A percentile compares a stretch with the other conserved stretches of the same genome.
Conservation (phyloP, 2,329 filamentous ascomycete genomes). For the Cytospora piceae region DNA sequence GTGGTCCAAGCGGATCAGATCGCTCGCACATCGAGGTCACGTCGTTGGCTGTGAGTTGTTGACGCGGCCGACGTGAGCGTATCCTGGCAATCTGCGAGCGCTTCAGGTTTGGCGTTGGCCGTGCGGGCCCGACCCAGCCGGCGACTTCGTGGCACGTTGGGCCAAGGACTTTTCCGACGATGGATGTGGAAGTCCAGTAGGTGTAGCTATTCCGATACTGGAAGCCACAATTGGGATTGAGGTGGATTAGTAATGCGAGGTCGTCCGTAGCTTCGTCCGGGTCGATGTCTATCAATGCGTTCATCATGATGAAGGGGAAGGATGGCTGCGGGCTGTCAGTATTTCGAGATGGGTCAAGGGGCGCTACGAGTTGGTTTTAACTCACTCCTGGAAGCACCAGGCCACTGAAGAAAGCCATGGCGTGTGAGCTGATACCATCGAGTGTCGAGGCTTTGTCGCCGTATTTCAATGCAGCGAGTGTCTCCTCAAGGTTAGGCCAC, state of each 20-base stretch:
- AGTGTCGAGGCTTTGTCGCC: slow-evolving; percentile 61
- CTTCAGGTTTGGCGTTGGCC: slow-evolving; percentile 67
- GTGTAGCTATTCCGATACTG: slow-evolving; percentile 76
- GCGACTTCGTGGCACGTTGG: slow-evolving; percentile 72
- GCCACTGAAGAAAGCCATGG: slow-evolving; percentile 78
- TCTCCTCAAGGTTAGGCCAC: slow-evolving; percentile 73
- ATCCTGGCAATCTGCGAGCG: slow-evolving; percentile 73
- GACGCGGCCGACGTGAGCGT: slow-evolving; percentile 61
- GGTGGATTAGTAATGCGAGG: slow-evolving; percentile 68
- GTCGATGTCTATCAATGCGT: slow-evolving; percentile 75
- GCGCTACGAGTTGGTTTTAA: slow-evolving; percentile 18
- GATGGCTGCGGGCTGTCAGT: slow-evolving; percentile 47
- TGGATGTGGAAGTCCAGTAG: slow-evolving; percentile 74
- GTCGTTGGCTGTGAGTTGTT: slow-evolving; percentile 61
- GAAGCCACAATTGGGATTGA: slow-evolving; percentile 71
- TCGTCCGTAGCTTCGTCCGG: slow-evolving; percentile 67
- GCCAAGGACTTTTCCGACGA: slow-evolving; percentile 76
- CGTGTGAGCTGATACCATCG: slow-evolving; percentile 67
- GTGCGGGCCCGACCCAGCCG: slow-evolving; percentile 75
- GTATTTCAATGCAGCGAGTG: slow-evolving; percentile 64
- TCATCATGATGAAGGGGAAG: slow-evolving; percentile 78
- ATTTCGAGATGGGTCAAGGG: background rate
- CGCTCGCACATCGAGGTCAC: slow-evolving; percentile 68
- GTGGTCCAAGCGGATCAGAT: slow-evolving; percentile 70
- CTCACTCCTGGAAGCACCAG: slow-evolving; percentile 71